Evolutionary conservation across 148 eudicot genomes (phyloP), one percentile per base, ranked within the genome.

Genomic region (Heliosperma pusillum): DNA sequence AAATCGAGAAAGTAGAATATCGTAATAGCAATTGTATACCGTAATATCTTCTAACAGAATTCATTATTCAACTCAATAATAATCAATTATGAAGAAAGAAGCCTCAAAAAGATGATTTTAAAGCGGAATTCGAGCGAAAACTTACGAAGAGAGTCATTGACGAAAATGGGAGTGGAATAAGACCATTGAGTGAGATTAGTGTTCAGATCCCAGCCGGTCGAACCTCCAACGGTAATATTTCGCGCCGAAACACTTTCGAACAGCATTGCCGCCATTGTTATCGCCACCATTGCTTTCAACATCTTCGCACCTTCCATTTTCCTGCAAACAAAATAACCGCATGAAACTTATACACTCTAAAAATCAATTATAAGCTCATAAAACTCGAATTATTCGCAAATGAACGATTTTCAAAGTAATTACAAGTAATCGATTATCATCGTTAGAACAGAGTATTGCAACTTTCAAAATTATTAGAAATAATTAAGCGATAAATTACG

Each of bases 121-220:
- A 36, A 36, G 42, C 42, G 42, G 7, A 10, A 36, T 5, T 36
- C 42, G 10, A 21, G 13, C 2, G 64, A 3, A 22, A 67, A 15
- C 42, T 55, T 45, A 79, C 81, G 44, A 17, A 79, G 81, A 0
- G 81, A 66, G 69, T 79, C 81, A n/a, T 78, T 73, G 73, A 73
- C 69, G 53, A 47, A 45, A 65, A 79, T 44, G 0, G 77, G 63
- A 6, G 58, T 42, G 0, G 77, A 66, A 58, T 72, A 13, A 73
- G 81, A 73, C 81, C 81, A 79, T 30, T 56, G 67, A 58, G 77
- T 30, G 24, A 79, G 22, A 42, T 79, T 59, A 8, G 81, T 66
- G 10, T 68, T 42, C 10, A 79, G 68, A 21, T 59, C 55, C 81
- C 81, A 79, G 3, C 81, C 77, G 5, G 50, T 26, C 0, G 77